Conservation (phyloP, 139 green algal species). For the Marvania coccoides region DNA sequence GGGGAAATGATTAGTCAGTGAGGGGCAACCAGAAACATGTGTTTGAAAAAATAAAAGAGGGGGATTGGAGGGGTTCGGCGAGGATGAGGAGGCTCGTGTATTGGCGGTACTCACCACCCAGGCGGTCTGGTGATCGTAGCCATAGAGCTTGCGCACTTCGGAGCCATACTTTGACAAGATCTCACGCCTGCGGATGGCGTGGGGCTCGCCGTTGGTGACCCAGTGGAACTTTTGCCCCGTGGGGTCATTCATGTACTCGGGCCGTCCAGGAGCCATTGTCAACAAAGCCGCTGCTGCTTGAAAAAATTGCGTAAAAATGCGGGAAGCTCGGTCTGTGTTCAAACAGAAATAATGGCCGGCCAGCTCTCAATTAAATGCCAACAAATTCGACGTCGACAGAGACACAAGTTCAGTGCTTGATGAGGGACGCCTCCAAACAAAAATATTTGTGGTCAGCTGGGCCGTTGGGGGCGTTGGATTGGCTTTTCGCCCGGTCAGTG, state of each 20-base stretch:
- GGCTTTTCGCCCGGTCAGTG: no score
- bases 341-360: no score
- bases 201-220: conserved; percentile 45
- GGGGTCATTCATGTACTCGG: neutral
- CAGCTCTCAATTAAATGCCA: no score
- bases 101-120: conserved; percentile 25
- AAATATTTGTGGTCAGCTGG: no score
- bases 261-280: neutral
- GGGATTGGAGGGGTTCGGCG: neutral
- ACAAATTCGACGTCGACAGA: no score
- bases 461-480: no score
- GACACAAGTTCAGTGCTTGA: no score
- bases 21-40: no score
- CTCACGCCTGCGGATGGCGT: conserved; percentile 37
- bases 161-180: conserved; percentile 55
- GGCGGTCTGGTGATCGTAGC: conserved; percentile 45
- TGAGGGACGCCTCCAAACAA: no score
- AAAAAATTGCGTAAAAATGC: no score
- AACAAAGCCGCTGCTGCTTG: no score
- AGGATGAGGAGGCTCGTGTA: neutral
- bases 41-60: neutral
- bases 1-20: neutral
- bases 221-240: conserved; percentile 26
- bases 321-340: no score
- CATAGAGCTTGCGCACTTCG: conserved; percentile 56